These are phyloP conservation scores for Lepraria neglecta DNA, from an alignment of 495 filamentous ascomycete genomes.

Conservation along the genomic window DNA sequence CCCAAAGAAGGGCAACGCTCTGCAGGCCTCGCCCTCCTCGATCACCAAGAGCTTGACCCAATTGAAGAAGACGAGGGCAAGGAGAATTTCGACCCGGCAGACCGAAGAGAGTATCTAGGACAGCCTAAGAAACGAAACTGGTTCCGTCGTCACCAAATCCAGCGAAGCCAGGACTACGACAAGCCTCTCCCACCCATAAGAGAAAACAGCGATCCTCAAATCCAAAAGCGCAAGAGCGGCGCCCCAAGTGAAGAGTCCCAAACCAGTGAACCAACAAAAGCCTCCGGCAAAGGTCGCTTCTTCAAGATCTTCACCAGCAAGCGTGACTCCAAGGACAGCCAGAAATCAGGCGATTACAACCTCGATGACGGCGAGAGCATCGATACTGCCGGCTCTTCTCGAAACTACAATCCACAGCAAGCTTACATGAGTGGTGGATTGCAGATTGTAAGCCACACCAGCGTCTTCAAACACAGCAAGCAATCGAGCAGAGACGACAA, in stretches of 20 bases:
- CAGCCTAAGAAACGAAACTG: conserved; percentile 57
- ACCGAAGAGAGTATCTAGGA: conserved; percentile 8
- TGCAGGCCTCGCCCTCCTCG: conserved; percentile 18
- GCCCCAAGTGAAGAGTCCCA: conserved; percentile 20
- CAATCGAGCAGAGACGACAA: conserved; percentile 8
- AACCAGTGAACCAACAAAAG: conserved; percentile 17
- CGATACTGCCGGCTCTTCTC: conserved; percentile 16
- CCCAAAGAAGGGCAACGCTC: conserved; percentile 16
- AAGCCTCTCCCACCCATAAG: conserved; percentile 27
- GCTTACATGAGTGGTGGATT: conserved; percentile 24
- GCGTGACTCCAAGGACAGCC: conserved; percentile 22
- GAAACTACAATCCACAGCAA: conserved; percentile 18
- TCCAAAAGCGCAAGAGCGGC: conserved; percentile 13
- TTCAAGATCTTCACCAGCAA: conserved; percentile 31
- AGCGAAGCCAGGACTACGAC: conserved; percentile 21
- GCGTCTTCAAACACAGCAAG: conserved; percentile 15
- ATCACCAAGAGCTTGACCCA: conserved; percentile 23
- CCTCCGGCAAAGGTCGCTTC: conserved; percentile 25
- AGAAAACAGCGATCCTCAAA: conserved; percentile 12
- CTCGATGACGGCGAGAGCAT: conserved; percentile 27
- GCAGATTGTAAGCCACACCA: conserved; percentile 15
- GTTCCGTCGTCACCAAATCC: conserved; percentile 49
- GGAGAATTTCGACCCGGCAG: conserved; percentile 20
- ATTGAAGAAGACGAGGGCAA: conserved; percentile 29
- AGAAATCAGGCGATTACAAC: conserved; percentile 25